A percentile compares a stretch with the other conserved stretches of the same genome.
phyloP scores from a whole-genome alignment of 2,329 filamentous ascomycete genomes.

The Diaporthe eres region DNA sequence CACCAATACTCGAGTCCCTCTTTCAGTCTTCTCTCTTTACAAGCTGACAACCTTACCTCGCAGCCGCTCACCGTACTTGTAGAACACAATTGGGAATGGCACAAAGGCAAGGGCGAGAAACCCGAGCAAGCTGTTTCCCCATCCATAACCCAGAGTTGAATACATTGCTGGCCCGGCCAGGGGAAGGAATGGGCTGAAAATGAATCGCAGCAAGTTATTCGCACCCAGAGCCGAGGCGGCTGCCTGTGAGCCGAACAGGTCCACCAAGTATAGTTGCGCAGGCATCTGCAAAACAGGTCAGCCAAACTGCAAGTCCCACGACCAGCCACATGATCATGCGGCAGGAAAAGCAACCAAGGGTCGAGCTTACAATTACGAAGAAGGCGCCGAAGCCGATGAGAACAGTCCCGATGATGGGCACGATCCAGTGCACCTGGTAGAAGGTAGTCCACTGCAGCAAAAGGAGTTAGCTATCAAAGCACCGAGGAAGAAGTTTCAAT shows the following conservation, averaged over 20 bases:
- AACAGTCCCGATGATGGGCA: constrained; percentile 60
- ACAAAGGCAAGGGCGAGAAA: constrained; percentile 57
- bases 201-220: constrained; percentile 61
- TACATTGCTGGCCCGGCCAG: constrained; percentile 61
- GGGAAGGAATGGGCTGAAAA: constrained; percentile 71
- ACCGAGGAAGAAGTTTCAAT: no score
- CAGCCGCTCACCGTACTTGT: constrained; percentile 54
- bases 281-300: constrained; percentile 45
- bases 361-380: constrained; percentile 52
- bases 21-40: background rate
- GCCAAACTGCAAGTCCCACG: constrained; percentile 48
- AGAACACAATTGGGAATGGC: constrained; percentile 55
- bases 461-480: no score
- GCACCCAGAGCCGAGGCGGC: constrained; percentile 54
- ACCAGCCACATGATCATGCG: background rate
- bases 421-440: constrained; percentile 61
- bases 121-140: constrained; percentile 53
- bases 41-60: constrained; percentile 40
- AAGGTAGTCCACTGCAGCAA: constrained; percentile 55
- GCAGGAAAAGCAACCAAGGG: no score
- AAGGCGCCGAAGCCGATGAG: constrained; percentile 50
- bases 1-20: background rate
- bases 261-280: constrained; percentile 66
- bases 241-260: constrained; percentile 56
- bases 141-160: constrained; percentile 16